Evolutionary conservation across 768 basidiomycete genomes (phyloP).

Genomic region (Suillus tomentosus): DNA sequence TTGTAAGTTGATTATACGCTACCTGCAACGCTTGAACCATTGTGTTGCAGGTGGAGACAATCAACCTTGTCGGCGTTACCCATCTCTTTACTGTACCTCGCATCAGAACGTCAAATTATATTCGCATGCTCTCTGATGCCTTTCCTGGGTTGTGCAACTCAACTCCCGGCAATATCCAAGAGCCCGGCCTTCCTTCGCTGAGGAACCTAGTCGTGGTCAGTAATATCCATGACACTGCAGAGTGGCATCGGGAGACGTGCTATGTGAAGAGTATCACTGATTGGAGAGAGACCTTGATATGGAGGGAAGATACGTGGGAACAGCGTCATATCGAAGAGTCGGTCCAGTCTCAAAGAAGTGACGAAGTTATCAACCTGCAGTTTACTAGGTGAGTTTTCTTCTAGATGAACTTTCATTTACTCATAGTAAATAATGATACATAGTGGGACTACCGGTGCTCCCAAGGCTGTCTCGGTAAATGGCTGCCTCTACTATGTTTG

Average conservation of each 20-base stretch:
- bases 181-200: constrained; percentile 59
- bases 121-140: constrained; percentile 57
- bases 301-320: constrained; percentile 58
- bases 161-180: constrained; percentile 56
- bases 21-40: constrained; percentile 3
- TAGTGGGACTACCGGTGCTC: constrained; percentile 79
- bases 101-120: constrained; percentile 64
- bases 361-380: constrained; percentile 81
- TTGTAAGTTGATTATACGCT: constrained; percentile 46
- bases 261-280: constrained; percentile 57
- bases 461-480: constrained; percentile 82
- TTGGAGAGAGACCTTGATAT: constrained; percentile 72
- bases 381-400: constrained; percentile 67
- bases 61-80: constrained; percentile 64
- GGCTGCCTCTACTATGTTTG: not conserved
- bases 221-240: constrained; percentile 46
- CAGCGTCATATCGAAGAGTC: constrained; percentile 45
- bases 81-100: constrained; percentile 75
- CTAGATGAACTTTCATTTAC: not conserved
- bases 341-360: constrained; percentile 44
- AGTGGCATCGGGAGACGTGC: constrained; percentile 41
- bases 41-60: constrained; percentile 50
- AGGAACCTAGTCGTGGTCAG: constrained; percentile 69
- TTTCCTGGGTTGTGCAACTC: constrained; percentile 56
- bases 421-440: constrained; percentile 7